These are phyloP conservation scores for Oryza longistaminata DNA, from an alignment of 176 grass and related monocot genomes.

Conservation along the genomic window DNA sequence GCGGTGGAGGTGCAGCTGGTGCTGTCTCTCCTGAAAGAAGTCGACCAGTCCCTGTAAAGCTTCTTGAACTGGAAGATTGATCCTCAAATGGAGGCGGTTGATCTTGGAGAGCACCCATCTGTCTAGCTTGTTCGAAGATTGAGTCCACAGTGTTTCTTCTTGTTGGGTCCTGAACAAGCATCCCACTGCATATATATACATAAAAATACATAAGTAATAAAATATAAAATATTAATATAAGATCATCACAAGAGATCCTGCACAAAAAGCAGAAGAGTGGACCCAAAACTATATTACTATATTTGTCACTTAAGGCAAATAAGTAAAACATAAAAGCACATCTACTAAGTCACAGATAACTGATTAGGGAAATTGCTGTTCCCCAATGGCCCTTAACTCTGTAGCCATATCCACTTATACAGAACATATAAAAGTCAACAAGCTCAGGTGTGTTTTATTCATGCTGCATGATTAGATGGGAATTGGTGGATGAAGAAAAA, in stretches of 20 bases:
- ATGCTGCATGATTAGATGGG: not conserved
- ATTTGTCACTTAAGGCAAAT: not conserved
- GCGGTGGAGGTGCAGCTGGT: slow-evolving; percentile 46
- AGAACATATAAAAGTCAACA: not conserved
- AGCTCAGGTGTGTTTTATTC: not conserved
- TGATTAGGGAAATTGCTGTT: not conserved
- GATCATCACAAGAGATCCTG: not conserved
- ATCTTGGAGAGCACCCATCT: slow-evolving; percentile 62
- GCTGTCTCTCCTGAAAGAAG: slow-evolving; percentile 69
- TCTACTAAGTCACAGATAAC: not conserved
- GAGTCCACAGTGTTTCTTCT: slow-evolving; percentile 60
- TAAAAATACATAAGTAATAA: not conserved
- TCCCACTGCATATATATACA: slow-evolving; percentile 59
- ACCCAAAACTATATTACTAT: not conserved
- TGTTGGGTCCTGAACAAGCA: slow-evolving; percentile 95
- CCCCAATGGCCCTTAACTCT: not conserved
- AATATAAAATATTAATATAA: no score
- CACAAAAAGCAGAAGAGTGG: not conserved
- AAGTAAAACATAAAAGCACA: not conserved
- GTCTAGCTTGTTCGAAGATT: slow-evolving; percentile 76
- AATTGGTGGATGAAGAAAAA: not conserved
- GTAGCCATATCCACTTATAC: not conserved
- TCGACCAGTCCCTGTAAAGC: slow-evolving; percentile 78
- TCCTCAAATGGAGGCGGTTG: slow-evolving; percentile 34
- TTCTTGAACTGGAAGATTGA: slow-evolving; percentile 67